Evolutionary conservation across 805 yeast species (phyloP).

Genomic region (Sporopachydermia lactativora): DNA sequence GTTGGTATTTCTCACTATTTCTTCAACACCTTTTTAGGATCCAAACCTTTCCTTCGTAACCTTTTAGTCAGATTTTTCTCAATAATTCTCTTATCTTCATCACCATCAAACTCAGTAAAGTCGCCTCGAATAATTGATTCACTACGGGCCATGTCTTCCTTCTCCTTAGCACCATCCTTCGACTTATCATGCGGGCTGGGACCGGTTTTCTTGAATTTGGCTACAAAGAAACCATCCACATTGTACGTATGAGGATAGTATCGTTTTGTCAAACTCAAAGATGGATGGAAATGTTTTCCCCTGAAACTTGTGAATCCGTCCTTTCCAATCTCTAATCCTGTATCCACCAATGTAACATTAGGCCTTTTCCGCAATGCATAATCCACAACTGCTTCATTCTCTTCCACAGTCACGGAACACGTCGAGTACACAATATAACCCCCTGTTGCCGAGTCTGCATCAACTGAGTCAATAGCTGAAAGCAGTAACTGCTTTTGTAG

Average conservation of each 20-base stretch:
- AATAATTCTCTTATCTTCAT: conserved; percentile 61
- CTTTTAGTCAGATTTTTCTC: conserved; percentile 51
- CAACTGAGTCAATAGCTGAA: conserved; percentile 95
- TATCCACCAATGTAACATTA: conserved; percentile 84
- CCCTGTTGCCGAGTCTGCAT: conserved; percentile 82
- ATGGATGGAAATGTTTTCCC: conserved; percentile 80
- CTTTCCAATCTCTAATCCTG: conserved; percentile 87
- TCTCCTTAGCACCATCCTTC: conserved; percentile 80
- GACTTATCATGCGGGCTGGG: conserved; percentile 75
- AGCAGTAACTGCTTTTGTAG: conserved; percentile 85
- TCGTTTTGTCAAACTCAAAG: conserved; percentile 72
- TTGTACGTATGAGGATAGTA: conserved; percentile 97
- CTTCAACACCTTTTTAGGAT: conserved; percentile 32
- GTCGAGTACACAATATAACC: conserved; percentile 95
- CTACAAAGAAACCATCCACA: conserved; percentile 97
- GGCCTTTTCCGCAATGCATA: conserved; percentile 94
- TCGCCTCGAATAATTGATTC: conserved; percentile 70
- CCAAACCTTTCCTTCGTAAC: conserved; percentile 57
- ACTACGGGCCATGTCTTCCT: conserved; percentile 66
- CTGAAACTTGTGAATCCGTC: conserved; percentile 90
- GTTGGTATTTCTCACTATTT: conserved; percentile 14
- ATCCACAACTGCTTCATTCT: conserved; percentile 97
- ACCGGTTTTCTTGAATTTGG: conserved; percentile 86
- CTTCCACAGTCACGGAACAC: conserved; percentile 96
- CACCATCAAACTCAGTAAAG: conserved; percentile 69